Evolutionary conservation across 1,284 basidiomycete genomes (phyloP), one percentile per base, ranked within the genome.

Genomic region (Austroboletus rostrupii): DNA sequence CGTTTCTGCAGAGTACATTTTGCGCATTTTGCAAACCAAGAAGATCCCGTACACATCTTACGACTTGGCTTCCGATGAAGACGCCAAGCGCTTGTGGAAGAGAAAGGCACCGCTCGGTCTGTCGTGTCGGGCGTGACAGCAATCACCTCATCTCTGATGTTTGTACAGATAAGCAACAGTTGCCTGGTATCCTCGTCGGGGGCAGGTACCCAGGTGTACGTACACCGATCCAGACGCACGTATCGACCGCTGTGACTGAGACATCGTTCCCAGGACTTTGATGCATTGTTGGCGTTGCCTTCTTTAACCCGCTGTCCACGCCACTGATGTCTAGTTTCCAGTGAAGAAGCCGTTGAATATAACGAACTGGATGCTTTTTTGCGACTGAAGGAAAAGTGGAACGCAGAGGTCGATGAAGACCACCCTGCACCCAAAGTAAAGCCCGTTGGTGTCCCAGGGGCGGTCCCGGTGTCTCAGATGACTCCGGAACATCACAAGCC

Each of bases 331-430:
- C 43, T 42, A 14, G 7, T 42, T 36, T 29, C 29, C 59, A 90
- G 87, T 57, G 89, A 91, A 71, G 85, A 88, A 59, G 87, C 89
- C 9, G 87, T 90, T 20, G 88, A 91, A 67, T 81, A 76, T 59
- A 77, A 73, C 53, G 85, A 87, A 57, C 77, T 91, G 20, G 79
- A 82, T 38, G 69, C 60, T 4, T 91, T 88, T 69, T 71, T 91
- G 29, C 78, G 83, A n/a, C 74, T 84, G 20, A 83, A 85, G 14
- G 88, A 91, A 57, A 65, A 67, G 12, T 89, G 81, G 77, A 71
- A 84, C 53, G 72, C 68, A n/a, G 70, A 71, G 5, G 68, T 78
- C 45, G 83, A 87, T 43, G 82, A 80, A 61, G 76, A 76, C 58
- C 72, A 66, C 36, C 75, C 74, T 28, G 69, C 70, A 16, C 77